These are phyloP conservation scores for Clonostachys chloroleuca DNA, from an alignment of 2,329 filamentous ascomycete species.

Conservation along the genomic window DNA sequence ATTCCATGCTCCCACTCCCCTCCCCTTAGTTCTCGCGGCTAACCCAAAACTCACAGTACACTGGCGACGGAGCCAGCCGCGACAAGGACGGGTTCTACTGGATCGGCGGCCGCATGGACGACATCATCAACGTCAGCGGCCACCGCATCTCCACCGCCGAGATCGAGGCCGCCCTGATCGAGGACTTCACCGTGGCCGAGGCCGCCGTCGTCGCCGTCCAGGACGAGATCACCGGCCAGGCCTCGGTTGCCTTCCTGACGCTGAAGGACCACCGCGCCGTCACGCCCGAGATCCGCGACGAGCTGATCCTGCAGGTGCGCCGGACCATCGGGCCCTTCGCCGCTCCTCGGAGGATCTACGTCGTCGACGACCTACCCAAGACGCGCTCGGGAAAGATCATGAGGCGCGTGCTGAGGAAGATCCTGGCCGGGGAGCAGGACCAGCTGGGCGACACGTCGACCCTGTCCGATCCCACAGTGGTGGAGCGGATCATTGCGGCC, in stretches of 20 bases:
- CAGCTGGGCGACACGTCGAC: constrained; percentile 91
- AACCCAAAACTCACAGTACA: constrained; percentile 53
- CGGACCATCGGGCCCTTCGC: constrained; percentile 98
- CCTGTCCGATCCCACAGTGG: constrained; percentile 83
- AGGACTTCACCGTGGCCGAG: constrained; percentile 86
- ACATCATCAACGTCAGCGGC: constrained; percentile 96
- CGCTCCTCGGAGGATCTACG: constrained; percentile 86
- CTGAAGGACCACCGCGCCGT: constrained; percentile 58
- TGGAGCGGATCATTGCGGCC: constrained; percentile 25
- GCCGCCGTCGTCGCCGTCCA: constrained; percentile 90
- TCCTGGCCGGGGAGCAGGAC: constrained; percentile 93
- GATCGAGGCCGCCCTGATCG: constrained; percentile 94
- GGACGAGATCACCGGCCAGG: constrained; percentile 94
- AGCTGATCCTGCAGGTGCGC: constrained; percentile 88
- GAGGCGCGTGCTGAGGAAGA: constrained; percentile 95
- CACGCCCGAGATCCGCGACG: constrained; percentile 47
- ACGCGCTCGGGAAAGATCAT: constrained; percentile 98
- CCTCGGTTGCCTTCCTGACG: constrained; percentile 95
- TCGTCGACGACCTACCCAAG: constrained; percentile 93
- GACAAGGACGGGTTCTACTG: constrained; percentile 99
- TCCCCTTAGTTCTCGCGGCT: too few relatives aligned
- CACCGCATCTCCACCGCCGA: constrained; percentile 97
- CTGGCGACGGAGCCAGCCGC: constrained; percentile 88
- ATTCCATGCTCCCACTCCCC: too few relatives aligned
- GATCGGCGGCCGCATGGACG: constrained; percentile 97